Percentiles rank a stretch among this genome's conserved stretches.
These are phyloP conservation scores for Patellifolia procumbens DNA, from an alignment of 179 eudicot genomes.

Conservation along the genomic window DNA sequence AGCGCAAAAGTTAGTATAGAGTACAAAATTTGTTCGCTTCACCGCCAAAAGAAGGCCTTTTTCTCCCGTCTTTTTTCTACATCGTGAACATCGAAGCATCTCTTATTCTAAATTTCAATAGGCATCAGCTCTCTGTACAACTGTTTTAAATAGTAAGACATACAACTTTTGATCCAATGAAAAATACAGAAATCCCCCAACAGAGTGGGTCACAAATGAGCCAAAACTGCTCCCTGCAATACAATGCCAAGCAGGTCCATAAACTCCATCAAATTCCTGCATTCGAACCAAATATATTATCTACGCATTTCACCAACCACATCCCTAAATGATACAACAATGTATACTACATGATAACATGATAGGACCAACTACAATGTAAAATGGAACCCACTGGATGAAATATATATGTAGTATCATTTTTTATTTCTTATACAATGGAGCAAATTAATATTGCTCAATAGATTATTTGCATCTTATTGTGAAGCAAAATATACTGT, in stretches of 20 bases:
- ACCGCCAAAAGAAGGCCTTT: not conserved
- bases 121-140: conserved; percentile 82
- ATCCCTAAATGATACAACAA: not conserved
- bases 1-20: conserved; percentile 3
- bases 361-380: not conserved
- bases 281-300: conserved; percentile 4
- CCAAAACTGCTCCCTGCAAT: conserved; percentile 91
- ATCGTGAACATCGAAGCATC: conserved; percentile 3
- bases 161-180: conserved; percentile 88
- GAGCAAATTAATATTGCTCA: no score
- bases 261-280: conserved; percentile 96
- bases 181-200: conserved; percentile 88
- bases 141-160: conserved; percentile 83
- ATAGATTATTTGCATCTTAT: no score
- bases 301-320: not conserved
- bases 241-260: conserved; percentile 99
- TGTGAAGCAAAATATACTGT: no score
- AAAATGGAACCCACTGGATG: not conserved
- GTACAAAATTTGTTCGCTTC: conserved; percentile 14
- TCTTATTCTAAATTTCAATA: conserved; percentile 29
- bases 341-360: no score
- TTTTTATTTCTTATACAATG: not conserved
- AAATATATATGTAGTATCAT: not conserved
- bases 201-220: conserved; percentile 93
- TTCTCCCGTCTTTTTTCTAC: not conserved